phyloP scores from a whole-genome alignment of 257 asterid species.

The Gentiana dahurica region DNA sequence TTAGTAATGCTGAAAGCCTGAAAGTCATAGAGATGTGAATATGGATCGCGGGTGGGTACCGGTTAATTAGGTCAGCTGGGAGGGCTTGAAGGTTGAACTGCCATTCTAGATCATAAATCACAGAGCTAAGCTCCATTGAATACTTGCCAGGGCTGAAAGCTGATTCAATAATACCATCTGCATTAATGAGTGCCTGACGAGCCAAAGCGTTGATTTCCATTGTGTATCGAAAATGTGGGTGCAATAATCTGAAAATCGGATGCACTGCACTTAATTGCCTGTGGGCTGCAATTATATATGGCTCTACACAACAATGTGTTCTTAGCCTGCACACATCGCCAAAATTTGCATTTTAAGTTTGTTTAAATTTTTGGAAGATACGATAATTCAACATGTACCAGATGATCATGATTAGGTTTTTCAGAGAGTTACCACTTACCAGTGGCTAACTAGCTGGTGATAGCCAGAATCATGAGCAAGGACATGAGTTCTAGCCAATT shows the following conservation, averaged over 20 bases:
- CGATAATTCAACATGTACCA: too few relatives aligned
- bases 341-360: too few relatives aligned
- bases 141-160: slow-evolving; percentile 47
- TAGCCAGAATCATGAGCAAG: slow-evolving; percentile 67
- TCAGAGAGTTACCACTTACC: too few relatives aligned
- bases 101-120: slow-evolving; percentile 54
- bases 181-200: slow-evolving; percentile 49
- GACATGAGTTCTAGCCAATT: slow-evolving; percentile 59
- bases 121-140: slow-evolving; percentile 48
- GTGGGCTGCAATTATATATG: slow-evolving; percentile 62
- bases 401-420: too few relatives aligned
- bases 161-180: slow-evolving; percentile 46
- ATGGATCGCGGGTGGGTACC: slow-evolving; percentile 20
- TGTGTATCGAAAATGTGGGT: slow-evolving; percentile 78
- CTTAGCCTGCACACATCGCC: slow-evolving; percentile 38
- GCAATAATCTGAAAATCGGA: slow-evolving; percentile 54
- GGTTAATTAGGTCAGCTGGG: slow-evolving; percentile 54
- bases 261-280: slow-evolving; percentile 79
- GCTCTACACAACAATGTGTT: slow-evolving; percentile 66
- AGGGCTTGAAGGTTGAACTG: slow-evolving; percentile 57
- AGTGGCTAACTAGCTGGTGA: slow-evolving; percentile 71
- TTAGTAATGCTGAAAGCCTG: too few relatives aligned
- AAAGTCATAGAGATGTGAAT: too few relatives aligned
- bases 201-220: slow-evolving; percentile 82
- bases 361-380: too few relatives aligned